A percentile compares a stretch with the other conserved stretches of the same genome.
These are phyloP conservation scores for Ophiocordyceps camponoti-saundersi DNA, from an alignment of 2,329 filamentous ascomycete species.

Conservation along the genomic window DNA sequence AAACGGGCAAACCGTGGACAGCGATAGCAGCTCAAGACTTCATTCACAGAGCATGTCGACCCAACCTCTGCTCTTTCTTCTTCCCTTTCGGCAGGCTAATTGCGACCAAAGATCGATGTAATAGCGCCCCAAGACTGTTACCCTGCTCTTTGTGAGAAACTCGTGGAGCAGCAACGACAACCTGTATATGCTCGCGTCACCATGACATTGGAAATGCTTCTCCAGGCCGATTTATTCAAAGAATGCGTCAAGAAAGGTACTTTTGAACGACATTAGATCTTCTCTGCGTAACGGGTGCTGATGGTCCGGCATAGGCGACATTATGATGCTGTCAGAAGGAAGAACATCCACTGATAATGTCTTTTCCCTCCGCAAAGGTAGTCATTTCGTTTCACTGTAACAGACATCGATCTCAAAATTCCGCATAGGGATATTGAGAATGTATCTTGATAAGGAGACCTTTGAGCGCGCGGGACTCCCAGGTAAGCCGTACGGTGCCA, in stretches of 20 bases:
- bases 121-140: slow-evolving; percentile 52
- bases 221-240: slow-evolving; percentile 65
- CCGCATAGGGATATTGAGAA: slow-evolving; percentile 43
- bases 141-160: slow-evolving; percentile 31
- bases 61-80: not conserved
- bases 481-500: slow-evolving; percentile 47
- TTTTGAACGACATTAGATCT: not conserved
- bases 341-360: slow-evolving; percentile 51
- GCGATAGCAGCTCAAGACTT: slow-evolving; percentile 48
- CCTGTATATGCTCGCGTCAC: slow-evolving; percentile 49
- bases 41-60: slow-evolving; percentile 45
- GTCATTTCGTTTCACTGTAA: slow-evolving; percentile 1
- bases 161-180: slow-evolving; percentile 20
- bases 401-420: too few relatives aligned
- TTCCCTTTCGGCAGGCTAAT: not conserved
- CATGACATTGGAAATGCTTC: slow-evolving; percentile 54
- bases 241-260: slow-evolving; percentile 66
- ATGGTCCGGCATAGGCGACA: slow-evolving; percentile 37
- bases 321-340: slow-evolving; percentile 74
- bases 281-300: not conserved
- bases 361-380: slow-evolving; percentile 55
- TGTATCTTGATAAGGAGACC: slow-evolving; percentile 65
- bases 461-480: slow-evolving; percentile 73
- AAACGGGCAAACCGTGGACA: slow-evolving; percentile 61
- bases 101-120: slow-evolving; percentile 38